These are phyloP conservation scores for Sanguinoderma infundibulare DNA, from an alignment of 1,284 basidiomycete species.

Conservation along the genomic window DNA sequence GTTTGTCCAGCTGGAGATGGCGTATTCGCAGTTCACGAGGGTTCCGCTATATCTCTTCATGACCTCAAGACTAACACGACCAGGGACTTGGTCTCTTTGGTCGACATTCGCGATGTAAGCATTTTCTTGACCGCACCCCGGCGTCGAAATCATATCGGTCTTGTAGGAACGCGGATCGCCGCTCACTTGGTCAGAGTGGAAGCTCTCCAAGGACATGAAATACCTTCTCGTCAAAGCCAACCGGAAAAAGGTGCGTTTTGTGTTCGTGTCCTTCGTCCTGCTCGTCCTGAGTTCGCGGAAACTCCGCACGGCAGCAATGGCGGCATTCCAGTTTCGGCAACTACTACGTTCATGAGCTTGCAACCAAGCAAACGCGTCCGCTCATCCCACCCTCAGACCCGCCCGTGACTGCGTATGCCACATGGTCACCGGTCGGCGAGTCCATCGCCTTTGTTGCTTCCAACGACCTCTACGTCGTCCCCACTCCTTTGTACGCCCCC, in stretches of 20 bases:
- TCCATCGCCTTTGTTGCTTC: slow-evolving; percentile 82
- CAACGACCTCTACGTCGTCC: slow-evolving; percentile 86
- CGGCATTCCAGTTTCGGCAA: slow-evolving; percentile 87
- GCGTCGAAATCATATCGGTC: background rate
- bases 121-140: slow-evolving; percentile 18
- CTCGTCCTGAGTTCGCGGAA: slow-evolving; percentile 1
- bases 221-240: slow-evolving; percentile 83
- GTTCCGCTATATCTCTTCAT: slow-evolving; percentile 74
- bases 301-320: slow-evolving; percentile 85
- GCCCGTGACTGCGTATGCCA: slow-evolving; percentile 76
- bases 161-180: slow-evolving; percentile 58
- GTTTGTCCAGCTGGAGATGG: slow-evolving; percentile 79
- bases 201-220: slow-evolving; percentile 86
- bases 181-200: slow-evolving; percentile 68
- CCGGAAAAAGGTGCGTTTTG: slow-evolving; percentile 60
- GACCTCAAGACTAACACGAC: slow-evolving; percentile 80
- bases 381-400: slow-evolving; percentile 69
- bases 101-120: slow-evolving; percentile 67
- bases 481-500: slow-evolving; percentile 57
- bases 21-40: slow-evolving; percentile 73
- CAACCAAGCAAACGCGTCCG: slow-evolving; percentile 65
- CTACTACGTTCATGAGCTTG: slow-evolving; percentile 82
- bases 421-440: slow-evolving; percentile 85
- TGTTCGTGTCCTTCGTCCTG: no score
- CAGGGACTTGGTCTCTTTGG: slow-evolving; percentile 57